These are phyloP conservation scores for Populus hybrid DNA, from an alignment of 441 rosid genomes.

Conservation along the genomic window DNA sequence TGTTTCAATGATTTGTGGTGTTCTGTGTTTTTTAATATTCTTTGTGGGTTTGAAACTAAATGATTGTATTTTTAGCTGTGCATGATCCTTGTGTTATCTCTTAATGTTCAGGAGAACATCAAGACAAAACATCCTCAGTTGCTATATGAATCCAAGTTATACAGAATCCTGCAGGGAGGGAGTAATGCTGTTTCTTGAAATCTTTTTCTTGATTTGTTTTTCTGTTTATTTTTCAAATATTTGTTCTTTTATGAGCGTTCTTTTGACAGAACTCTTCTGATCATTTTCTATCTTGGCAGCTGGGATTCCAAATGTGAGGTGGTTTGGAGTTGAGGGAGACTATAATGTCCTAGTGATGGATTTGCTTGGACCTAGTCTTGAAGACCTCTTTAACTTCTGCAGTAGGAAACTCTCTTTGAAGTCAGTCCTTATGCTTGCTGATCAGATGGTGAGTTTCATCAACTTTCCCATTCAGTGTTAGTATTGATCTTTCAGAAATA, in stretches of 20 bases:
- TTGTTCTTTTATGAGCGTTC: neutral
- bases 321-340: constrained; percentile 92
- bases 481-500: constrained; percentile 14
- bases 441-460: constrained; percentile 69
- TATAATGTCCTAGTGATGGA: constrained; percentile 90
- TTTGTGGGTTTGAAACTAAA: neutral
- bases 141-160: constrained; percentile 84
- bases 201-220: neutral
- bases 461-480: constrained; percentile 1
- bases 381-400: constrained; percentile 91
- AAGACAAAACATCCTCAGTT: constrained; percentile 92
- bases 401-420: constrained; percentile 90
- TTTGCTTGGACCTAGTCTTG: constrained; percentile 90
- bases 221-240: neutral
- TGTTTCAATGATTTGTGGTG: neutral
- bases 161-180: constrained; percentile 88
- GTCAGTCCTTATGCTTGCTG: constrained; percentile 97
- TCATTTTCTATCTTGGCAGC: constrained; percentile 38
- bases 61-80: neutral
- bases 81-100: constrained; percentile 2
- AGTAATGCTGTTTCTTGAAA: constrained; percentile 35
- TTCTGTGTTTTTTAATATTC: neutral
- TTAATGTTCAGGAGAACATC: constrained; percentile 59
- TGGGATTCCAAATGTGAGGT: constrained; percentile 78
- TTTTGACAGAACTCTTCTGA: neutral